Base-by-base conservation (phyloP, 352 stramenopile genomes). In the Phytophthora colocasiae region DNA sequence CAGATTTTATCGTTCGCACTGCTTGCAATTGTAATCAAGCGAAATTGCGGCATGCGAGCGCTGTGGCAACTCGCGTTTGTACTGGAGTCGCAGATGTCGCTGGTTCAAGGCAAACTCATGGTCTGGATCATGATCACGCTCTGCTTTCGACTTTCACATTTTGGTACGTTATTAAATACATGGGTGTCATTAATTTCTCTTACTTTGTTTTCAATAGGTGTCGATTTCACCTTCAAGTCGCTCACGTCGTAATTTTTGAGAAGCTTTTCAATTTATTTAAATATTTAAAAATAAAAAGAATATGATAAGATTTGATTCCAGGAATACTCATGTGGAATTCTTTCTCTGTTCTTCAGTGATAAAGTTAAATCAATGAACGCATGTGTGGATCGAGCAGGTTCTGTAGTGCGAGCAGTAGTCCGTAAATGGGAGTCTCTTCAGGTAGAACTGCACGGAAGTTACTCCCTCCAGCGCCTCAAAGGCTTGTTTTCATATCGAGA, bases 361-460 rank as follows among this genome's bases (percentile, higher is more conserved):
- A 11, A 36, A 36, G 31, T 36, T 15, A 5, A 38, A 11, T 17
- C 14, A 36, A 45, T 48, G 45, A 36, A 19, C 19, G 31, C 19
- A 2, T 41, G 2, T 36, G 19, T 66, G 46, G 36, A 15, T 41
- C 36, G 38, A n/a, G 12, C 17, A 44, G 53, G 61, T 36, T 46
- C 46, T 45, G 41, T 15, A 34, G 2, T 66, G 9, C 55, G 47
- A 51, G 24, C 39, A 3, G 31, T 70, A 6, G 39, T 70, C 26
- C 62, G 34, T 11, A 55, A 17, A 51, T 70, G 62, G 55, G 62
- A 70, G 29, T 54, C 46, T n/a, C 17, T 66, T n/a, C 62, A 69
- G 17, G 61, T 69, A 17, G 61, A 69, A 32, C 49, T 69, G 6
- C 46, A 69, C 10, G 62, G 62, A 6, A 65, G 47, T n/a, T 70